Percentiles rank a stretch among this genome's conserved stretches.
These are phyloP conservation scores for Senecio squalidus DNA, from an alignment of 140 eudicot genomes.

Conservation along the genomic window DNA sequence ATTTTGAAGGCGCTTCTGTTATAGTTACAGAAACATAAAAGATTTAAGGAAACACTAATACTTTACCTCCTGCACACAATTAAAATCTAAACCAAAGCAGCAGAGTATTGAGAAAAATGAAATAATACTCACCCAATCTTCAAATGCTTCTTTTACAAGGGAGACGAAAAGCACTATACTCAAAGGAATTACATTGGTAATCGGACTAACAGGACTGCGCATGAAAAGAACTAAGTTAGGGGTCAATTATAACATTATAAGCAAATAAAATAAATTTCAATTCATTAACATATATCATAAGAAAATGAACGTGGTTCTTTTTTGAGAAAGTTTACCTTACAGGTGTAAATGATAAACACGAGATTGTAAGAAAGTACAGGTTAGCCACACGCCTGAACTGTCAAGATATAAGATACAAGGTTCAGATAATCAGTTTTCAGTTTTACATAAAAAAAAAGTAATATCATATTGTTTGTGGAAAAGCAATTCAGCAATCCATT, in stretches of 20 bases:
- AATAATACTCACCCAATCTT: constrained; percentile 80
- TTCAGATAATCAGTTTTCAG: constrained; percentile 5
- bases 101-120: background rate
- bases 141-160: constrained; percentile 93
- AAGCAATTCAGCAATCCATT: background rate
- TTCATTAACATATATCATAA: background rate
- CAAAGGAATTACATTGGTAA: constrained; percentile 84
- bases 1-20: constrained; percentile 93
- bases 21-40: constrained; percentile 3
- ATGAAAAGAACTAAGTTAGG: constrained; percentile 24
- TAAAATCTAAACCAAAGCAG: background rate
- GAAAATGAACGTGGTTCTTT: background rate
- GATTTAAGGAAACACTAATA: no score
- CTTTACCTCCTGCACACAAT: no score
- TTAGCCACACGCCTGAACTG: constrained; percentile 99
- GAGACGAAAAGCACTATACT: constrained; percentile 86
- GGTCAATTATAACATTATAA: constrained; percentile 5
- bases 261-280: background rate
- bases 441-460: no score
- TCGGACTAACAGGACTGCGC: constrained; percentile 98
- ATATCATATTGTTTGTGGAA: no score
- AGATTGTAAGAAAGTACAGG: constrained; percentile 88
- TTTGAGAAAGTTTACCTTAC: constrained; percentile 54
- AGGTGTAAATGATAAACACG: constrained; percentile 91
- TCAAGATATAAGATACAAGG: constrained; percentile 20